A percentile compares a stretch with the other conserved stretches of the same genome.
These are phyloP conservation scores for Stramenopiles sp. DNA, from an alignment of 352 stramenopile genomes.

Conservation along the genomic window DNA sequence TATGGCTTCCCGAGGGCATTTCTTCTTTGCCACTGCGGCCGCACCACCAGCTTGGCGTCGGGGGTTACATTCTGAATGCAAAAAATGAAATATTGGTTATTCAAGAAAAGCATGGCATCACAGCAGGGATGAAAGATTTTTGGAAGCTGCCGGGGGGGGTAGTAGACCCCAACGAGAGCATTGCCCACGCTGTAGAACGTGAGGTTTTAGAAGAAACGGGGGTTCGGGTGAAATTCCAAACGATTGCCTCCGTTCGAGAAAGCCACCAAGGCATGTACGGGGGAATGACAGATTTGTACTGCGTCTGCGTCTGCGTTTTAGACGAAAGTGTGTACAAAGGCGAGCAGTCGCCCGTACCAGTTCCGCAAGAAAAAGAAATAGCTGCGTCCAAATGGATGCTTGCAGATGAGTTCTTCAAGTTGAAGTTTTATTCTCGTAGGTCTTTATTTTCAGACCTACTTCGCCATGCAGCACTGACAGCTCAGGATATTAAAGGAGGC, in stretches of 20 bases:
- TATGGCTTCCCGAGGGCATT: neutral
- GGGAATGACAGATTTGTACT: no score
- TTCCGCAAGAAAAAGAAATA: no score
- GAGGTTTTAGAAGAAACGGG: constrained; percentile 21
- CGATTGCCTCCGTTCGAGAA: neutral
- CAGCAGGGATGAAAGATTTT: neutral
- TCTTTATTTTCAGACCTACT: no score
- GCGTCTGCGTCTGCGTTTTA: no score
- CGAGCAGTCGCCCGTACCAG: no score
- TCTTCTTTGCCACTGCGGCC: neutral
- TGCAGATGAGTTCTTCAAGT: no score
- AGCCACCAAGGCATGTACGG: no score
- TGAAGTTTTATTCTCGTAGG: no score
- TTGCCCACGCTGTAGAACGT: constrained; percentile 15
- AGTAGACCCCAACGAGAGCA: constrained; percentile 16
- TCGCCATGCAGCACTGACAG: no score
- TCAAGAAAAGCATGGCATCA: constrained; percentile 14
- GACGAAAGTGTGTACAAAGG: no score
- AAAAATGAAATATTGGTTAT: constrained; percentile 18
- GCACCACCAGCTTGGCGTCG: constrained; percentile 17
- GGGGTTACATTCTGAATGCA: constrained; percentile 16
- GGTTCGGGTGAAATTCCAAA: constrained; percentile 15
- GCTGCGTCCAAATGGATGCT: no score
- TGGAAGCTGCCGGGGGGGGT: constrained; percentile 21
- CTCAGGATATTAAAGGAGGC: no score